Conservation (phyloP, 345 rosid genomes). For the Mercurialis annua region DNA sequence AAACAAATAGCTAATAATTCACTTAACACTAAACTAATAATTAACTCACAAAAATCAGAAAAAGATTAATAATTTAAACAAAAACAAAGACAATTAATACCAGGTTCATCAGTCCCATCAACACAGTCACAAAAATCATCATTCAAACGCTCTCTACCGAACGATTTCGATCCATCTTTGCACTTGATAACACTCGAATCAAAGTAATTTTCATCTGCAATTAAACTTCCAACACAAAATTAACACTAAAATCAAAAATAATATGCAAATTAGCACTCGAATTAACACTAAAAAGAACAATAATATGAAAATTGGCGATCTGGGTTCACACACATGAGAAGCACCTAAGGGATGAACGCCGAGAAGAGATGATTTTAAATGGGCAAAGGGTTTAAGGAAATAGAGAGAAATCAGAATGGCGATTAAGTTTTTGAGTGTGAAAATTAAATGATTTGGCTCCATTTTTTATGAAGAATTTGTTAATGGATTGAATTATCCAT, state of each 20-base stretch:
- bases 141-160: constrained; percentile 73
- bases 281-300: not conserved
- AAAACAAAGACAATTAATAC: constrained; percentile 27
- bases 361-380: constrained; percentile 29
- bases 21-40: no score
- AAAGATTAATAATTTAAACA: not conserved
- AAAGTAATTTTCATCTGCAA: constrained; percentile 69
- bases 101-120: constrained; percentile 97
- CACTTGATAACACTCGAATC: constrained; percentile 63
- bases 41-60: not conserved
- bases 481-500: not conserved
- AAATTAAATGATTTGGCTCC: not conserved
- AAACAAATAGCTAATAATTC: no score
- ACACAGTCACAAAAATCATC: constrained; percentile 91
- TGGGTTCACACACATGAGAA: constrained; percentile 9
- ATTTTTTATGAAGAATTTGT: constrained; percentile 1
- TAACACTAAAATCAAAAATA: not conserved
- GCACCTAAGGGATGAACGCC: constrained; percentile 80
- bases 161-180: constrained; percentile 78
- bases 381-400: constrained; percentile 25
- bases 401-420: not conserved
- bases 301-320: constrained; percentile 2
- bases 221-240: no score
- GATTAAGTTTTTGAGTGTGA: not conserved
- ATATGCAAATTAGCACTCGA: not conserved